Evolutionary conservation across 2,329 filamentous ascomycete species (phyloP).

Genomic region (Fusarium tjaetaba): DNA sequence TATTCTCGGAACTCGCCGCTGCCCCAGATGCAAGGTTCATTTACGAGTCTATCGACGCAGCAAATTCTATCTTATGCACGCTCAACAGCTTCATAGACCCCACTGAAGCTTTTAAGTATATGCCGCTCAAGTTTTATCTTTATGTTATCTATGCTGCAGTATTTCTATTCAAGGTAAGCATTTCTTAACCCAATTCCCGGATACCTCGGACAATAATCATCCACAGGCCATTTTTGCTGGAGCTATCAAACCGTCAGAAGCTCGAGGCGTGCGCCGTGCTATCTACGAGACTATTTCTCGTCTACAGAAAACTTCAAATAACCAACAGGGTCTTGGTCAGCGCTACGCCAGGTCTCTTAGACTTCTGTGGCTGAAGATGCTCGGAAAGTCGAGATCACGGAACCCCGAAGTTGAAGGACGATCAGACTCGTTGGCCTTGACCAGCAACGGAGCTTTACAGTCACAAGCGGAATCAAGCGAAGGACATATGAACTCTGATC

Average conservation of each 20-base stretch:
- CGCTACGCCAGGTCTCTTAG: conserved; percentile 70
- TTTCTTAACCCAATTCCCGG: neutral
- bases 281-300: conserved; percentile 68
- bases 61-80: conserved; percentile 68
- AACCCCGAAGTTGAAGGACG: neutral
- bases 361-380: conserved; percentile 64
- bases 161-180: conserved; percentile 69
- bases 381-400: conserved; percentile 24
- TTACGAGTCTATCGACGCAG: conserved; percentile 72
- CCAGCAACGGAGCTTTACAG: neutral
- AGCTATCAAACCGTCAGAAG: conserved; percentile 64
- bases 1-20: conserved; percentile 64
- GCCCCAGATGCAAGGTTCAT: conserved; percentile 73
- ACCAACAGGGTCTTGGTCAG: conserved; percentile 67
- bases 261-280: conserved; percentile 65
- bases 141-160: conserved; percentile 72
- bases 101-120: conserved; percentile 67
- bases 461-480: neutral
- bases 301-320: conserved; percentile 67
- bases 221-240: conserved; percentile 53
- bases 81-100: conserved; percentile 69
- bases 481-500: conserved; percentile 52
- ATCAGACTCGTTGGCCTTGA: neutral
- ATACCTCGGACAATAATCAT: neutral
- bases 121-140: conserved; percentile 72